Evolutionary conservation across 2,329 filamentous ascomycete genomes (phyloP), one percentile per base, ranked within the genome.

Genomic region (Bipolaris bicolor): DNA sequence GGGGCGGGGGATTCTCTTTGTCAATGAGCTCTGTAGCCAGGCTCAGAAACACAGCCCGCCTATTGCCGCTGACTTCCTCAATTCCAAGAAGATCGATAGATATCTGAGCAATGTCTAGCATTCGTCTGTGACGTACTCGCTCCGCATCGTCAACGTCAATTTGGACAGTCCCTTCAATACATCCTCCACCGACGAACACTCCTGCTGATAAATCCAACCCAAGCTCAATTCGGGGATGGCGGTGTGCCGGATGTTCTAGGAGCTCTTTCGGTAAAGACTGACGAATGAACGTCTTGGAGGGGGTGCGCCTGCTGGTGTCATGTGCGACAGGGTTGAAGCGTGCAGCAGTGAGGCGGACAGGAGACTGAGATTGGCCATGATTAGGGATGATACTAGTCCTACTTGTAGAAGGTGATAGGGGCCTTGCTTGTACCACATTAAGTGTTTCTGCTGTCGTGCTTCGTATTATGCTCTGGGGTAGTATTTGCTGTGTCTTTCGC

Each of bases 111-210:
- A 85, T 77, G 37, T 79, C 79, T 24, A 85, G 64, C 36, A 76
- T 76, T 52, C 76, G 73, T 61, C 77, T 77, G 55, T 79, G 77
- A 55, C 79, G 72, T 58, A 76, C 67, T 54, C 77, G 73, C 52
- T 81, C 78, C 46, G 78, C 76, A 60, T 81, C 80, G 52, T 83
- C 80, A 34, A 84, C 73, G 6, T 73, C 77, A 47, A 84, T 72
- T 49, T 79, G 78, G 11, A 82, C 74, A 52, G 77, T 76, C 18
- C 83, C 83, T 71, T 85, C 82, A 13, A 84, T 76, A 10, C 79
- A 83, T 7, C 82, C 81, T 26, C 83, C 83, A 16, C 83, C 83
- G n/a, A 85, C 81, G 57, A 83, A 84, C 7, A 85, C 68, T 4
- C 82, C 77, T 16, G 82, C 80, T 29, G 78, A 79, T 22, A 83